phyloP scores from a whole-genome alignment of 805 yeast species.

The Pichia gijzeniarum region DNA sequence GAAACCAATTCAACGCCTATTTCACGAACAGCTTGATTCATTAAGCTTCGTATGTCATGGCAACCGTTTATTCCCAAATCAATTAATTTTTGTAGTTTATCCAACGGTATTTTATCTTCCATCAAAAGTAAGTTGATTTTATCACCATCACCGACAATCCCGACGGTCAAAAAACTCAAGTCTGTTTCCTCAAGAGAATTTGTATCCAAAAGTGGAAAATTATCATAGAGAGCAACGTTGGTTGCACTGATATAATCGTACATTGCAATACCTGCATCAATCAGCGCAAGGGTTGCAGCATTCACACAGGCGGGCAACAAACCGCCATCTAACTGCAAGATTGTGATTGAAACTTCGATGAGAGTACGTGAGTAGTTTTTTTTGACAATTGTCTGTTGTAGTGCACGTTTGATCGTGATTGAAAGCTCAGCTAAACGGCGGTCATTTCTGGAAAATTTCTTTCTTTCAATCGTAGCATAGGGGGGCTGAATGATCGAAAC shows the following conservation, averaged over 20 bases:
- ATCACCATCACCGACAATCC: constrained; percentile 75
- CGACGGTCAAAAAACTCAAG: constrained; percentile 74
- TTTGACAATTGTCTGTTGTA: constrained; percentile 65
- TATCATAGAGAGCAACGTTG: constrained; percentile 74
- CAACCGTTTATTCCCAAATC: constrained; percentile 85
- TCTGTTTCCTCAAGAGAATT: constrained; percentile 80
- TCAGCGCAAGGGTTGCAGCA: constrained; percentile 79
- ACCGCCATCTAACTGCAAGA: constrained; percentile 88
- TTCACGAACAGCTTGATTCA: constrained; percentile 78
- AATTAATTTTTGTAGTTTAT: constrained; percentile 65
- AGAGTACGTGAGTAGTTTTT: constrained; percentile 77
- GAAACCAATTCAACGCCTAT: constrained; percentile 51
- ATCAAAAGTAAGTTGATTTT: constrained; percentile 69
- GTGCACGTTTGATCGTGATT: constrained; percentile 60
- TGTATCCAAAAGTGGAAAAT: constrained; percentile 70
- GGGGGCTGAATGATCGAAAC: constrained; percentile 71
- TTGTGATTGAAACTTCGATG: constrained; percentile 69
- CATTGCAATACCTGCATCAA: constrained; percentile 95
- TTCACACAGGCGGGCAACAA: constrained; percentile 72
- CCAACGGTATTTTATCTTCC: constrained; percentile 83
- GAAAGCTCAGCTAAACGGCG: constrained; percentile 62
- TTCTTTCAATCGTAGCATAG: constrained; percentile 71
- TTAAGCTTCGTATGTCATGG: constrained; percentile 69
- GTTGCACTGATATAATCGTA: constrained; percentile 83
- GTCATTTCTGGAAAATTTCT: constrained; percentile 61